Evolutionary conservation across 106 monocot species (phyloP), one percentile per base, ranked within the genome.

Genomic region (Platanthera guangdongensis): DNA sequence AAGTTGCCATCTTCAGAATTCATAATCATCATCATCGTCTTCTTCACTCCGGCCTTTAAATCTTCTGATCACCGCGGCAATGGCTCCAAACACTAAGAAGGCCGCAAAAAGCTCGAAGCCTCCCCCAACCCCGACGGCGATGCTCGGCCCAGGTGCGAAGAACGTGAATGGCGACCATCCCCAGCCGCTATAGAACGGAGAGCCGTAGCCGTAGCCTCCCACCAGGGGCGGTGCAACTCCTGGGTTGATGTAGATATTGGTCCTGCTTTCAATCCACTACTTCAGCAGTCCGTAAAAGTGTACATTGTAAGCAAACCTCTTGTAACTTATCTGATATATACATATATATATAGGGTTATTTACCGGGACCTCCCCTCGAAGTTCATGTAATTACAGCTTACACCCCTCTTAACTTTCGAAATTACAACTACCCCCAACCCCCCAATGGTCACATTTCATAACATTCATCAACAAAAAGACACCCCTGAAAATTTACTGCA

Each of bases 161-260:
- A 86, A 94, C 21, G 86, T 76, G 86, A 99, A 97, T 3, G 97
- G 97, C 3, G 97, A 99, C 91, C 87, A 99, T 9, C 97, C 97
- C 51, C 78, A 94, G 11, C 91, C 90, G 19, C 91, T 88, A 62
- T 81, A 95, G 69, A 79, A 87, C 0, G 89, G 87, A 19, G 71
- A 72, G 0, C 90, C 93, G 57, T 86, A 85, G 9, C 94, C 94
- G 45, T 94, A 94, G 8, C 97, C 94, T 6, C 97, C 97, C 7
- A 86, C 59, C 3, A 99, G 83, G 15, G 94, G 97, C 3, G 97
- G 97, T 0, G 97, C 94, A 21, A 92, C 83, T 7, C 83, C 91
- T 1, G 97, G 97, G 72, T 90, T 99, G 73, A 99, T 79, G 79
- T 81, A 99, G 69, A 99, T 79, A 45, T 99, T 99, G 15, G 93